phyloP scores from a whole-genome alignment of 495 filamentous ascomycete species.

The Aspergillus sclerotiicarbonarius region DNA sequence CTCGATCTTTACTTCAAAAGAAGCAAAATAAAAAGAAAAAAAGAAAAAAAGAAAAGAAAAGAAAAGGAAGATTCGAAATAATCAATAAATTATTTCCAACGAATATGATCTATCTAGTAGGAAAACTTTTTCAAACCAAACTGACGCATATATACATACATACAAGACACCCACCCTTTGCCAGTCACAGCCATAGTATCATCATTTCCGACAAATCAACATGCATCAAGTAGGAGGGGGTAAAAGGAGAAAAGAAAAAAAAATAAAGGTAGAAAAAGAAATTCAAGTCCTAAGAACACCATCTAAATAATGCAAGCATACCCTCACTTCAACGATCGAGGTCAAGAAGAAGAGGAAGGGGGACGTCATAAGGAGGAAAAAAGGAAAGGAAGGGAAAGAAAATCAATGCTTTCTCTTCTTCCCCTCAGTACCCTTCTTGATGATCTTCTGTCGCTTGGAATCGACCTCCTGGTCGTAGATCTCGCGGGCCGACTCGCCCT shows the following conservation, averaged over 20 bases:
- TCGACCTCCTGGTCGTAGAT: slow-evolving; percentile 48
- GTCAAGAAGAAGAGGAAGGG: neutral
- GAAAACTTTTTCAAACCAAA: neutral
- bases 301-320: slow-evolving; percentile 10
- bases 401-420: slow-evolving; percentile 24
- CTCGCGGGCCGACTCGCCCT: slow-evolving; percentile 59
- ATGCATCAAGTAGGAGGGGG: neutral
- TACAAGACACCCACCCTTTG: slow-evolving; percentile 5
- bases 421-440: slow-evolving; percentile 55
- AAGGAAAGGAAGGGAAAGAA: neutral
- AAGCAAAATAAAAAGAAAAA: slow-evolving; percentile 13
- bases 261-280: neutral
- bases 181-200: neutral
- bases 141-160: slow-evolving; percentile 8
- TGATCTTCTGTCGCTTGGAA: slow-evolving; percentile 49
- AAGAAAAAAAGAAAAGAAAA: slow-evolving; percentile 11
- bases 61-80: slow-evolving; percentile 18
- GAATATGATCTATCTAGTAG: no score
- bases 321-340: neutral
- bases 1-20: no score
- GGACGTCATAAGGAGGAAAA: neutral
- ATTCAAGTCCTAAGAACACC: slow-evolving; percentile 12
- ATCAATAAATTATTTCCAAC: slow-evolving; percentile 11
- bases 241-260: neutral
- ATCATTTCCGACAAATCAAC: no score